Base-by-base conservation (phyloP, 768 basidiomycete genomes). In the Amyloporia xantha region DNA sequence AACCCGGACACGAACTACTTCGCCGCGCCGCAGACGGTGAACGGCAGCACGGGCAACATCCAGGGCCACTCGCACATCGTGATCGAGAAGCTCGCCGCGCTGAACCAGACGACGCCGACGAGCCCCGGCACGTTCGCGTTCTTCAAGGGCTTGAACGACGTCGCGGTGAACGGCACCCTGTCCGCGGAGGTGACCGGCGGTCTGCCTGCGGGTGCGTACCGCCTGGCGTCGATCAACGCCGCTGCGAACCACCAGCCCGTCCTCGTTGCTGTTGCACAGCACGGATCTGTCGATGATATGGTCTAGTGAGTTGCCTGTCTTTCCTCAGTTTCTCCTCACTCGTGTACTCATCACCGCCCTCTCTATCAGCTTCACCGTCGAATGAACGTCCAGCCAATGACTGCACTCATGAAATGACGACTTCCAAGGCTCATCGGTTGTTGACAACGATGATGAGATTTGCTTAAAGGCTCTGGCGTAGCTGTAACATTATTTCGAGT, bases 11-110 rank as follows among this genome's bases (percentile, higher is more conserved):
- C 53, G 21, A 83, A 75, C 58, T 84, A 77, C 66, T 72, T 75
- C 49, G 62, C 72, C 25, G 72, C 78, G 5, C 84, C 84, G 39
- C 76, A 77, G 57, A 67, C 77, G 49, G 62, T 78, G 36, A 65
- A 76, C 59, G 43, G 57, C 10, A 55, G 50, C 3, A 56, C 66
- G 9, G 84, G 84, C 46, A 55, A 70, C 37, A 72, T 86, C 56
- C 59, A 75, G 49, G 86, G 84, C 10, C 81, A 84, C 66, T 68
- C 71, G 15, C 84, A 87, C 57, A 63, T 84, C 56, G 80, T 81
- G 37, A 68, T 86, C 47, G 75, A 85, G 63, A 49, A 62, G 44
- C 66, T 87, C 49, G 51, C 59, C 13, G 68, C 73, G 11, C 63
- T 84, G 47, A 65, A 65, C 30, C 70, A 77, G 54, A 77, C 80